Base-by-base conservation (phyloP, 352 stramenopile genomes). In the Pythium dissimile region DNA sequence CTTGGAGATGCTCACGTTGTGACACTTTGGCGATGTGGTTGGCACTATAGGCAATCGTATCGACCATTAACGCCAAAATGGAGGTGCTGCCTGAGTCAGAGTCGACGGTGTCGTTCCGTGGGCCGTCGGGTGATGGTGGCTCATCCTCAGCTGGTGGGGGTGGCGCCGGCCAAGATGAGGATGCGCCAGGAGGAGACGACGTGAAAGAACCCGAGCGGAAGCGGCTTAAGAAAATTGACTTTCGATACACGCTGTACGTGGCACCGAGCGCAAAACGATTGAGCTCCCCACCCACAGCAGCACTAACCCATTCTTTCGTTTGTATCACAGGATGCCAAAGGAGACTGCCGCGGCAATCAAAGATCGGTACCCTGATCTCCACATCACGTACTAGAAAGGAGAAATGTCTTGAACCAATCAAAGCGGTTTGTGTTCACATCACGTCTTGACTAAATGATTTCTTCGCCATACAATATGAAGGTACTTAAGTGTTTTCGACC, bases 201-300 rank as follows among this genome's bases (percentile, higher is more conserved):
- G 62, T 53, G 5, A 66, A 73, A 16, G 80, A 88, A 37, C 86
- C 83, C 0, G 81, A 90, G 57, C 78, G 79, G 28, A 96, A 96
- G 69, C 78, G 81, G 6, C 77, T 96, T 38, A 96, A 96, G 69
- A 91, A 88, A 48, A 74, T 96, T 48, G 85, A 96, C 48, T 92
- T 96, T 27, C 86, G 86, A 52, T 96, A 96, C 72, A 96, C 86
- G 13, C 81, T 69, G 86, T 94, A 80, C 53, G 81, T 72, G 8
- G 21, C 18, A 11, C n/a, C n/a, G n/a, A n/a, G n/a, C n/a, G n/a
- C n/a, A n/a, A n/a, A n/a, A n/a, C n/a, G n/a, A n/a, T n/a, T n/a
- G n/a, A n/a, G n/a, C n/a, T n/a, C n/a, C n/a, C n/a, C n/a, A n/a
- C n/a, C n/a, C n/a, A n/a, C n/a, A n/a, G n/a, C n/a, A n/a, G n/a